A percentile compares a stretch with the other conserved stretches of the same genome.
Evolutionary conservation across 306 rosid genomes (phyloP).

Genomic region (Ormosia emarginata): DNA sequence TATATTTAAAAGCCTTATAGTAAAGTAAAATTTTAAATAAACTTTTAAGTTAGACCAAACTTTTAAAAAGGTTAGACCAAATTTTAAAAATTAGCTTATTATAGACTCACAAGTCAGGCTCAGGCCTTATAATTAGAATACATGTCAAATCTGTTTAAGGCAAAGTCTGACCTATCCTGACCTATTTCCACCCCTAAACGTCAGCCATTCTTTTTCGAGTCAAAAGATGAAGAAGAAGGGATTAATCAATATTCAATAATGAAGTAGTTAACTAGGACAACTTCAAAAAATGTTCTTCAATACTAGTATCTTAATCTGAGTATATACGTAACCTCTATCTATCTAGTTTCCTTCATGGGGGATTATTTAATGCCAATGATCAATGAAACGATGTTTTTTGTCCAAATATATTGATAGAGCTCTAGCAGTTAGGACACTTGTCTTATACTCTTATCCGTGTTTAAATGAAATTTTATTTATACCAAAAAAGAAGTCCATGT

Average conservation of each 20-base stretch:
- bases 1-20: too few relatives aligned
- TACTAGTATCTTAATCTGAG: neutral
- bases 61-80: too few relatives aligned
- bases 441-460: neutral
- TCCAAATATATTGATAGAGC: neutral
- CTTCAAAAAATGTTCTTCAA: neutral
- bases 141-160: too few relatives aligned
- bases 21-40: too few relatives aligned
- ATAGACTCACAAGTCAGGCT: too few relatives aligned
- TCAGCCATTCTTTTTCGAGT: neutral
- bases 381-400: neutral
- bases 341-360: neutral
- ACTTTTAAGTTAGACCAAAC: too few relatives aligned
- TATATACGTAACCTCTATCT: neutral
- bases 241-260: neutral
- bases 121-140: too few relatives aligned
- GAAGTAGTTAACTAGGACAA: too few relatives aligned
- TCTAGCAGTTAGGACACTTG: neutral
- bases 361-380: neutral
- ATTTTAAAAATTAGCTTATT: too few relatives aligned
- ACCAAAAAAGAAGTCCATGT: too few relatives aligned
- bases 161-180: too few relatives aligned
- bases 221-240: neutral
- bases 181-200: too few relatives aligned
- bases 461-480: neutral